These are phyloP conservation scores for Lachancea sp. DNA, from an alignment of 805 yeast species.

Conservation along the genomic window DNA sequence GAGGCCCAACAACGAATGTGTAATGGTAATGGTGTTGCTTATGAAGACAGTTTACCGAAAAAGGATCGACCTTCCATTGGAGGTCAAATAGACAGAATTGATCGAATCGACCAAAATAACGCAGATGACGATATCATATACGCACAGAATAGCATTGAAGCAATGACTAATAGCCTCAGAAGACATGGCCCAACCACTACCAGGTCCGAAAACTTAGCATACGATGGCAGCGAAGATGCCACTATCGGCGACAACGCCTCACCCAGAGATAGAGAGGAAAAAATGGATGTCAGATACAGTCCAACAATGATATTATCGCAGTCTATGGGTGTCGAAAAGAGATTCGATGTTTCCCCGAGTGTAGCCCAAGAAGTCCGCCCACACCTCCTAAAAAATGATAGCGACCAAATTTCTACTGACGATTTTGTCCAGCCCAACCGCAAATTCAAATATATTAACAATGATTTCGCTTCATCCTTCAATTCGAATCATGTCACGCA, in stretches of 20 bases:
- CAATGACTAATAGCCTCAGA: conserved; percentile 2
- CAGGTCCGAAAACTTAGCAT: background rate
- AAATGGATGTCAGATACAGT: conserved; percentile 28
- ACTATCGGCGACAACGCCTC: background rate
- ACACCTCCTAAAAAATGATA: background rate
- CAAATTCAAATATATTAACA: conserved; percentile 17
- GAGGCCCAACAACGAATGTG: background rate
- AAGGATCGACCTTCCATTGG: background rate
- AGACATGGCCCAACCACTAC: conserved; percentile 3
- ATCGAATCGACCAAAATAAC: conserved; percentile 3
- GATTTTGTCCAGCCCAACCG: conserved; percentile 8
- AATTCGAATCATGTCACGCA: conserved; percentile 2
- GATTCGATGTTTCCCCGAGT: conserved; percentile 26
- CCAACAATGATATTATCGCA: conserved; percentile 45
- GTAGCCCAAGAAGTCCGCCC: background rate
- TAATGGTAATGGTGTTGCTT: no score
- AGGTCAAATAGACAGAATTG: background rate
- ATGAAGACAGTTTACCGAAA: background rate
- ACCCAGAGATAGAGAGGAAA: background rate
- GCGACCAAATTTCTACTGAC: background rate
- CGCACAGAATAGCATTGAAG: conserved; percentile 3
- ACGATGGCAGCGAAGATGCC: background rate
- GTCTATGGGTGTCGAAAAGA: conserved; percentile 46
- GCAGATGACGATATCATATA: conserved; percentile 6
- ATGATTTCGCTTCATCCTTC: conserved; percentile 12